These are phyloP conservation scores for Penicillium capsulatum DNA, from an alignment of 2,329 filamentous ascomycete species.

Conservation along the genomic window DNA sequence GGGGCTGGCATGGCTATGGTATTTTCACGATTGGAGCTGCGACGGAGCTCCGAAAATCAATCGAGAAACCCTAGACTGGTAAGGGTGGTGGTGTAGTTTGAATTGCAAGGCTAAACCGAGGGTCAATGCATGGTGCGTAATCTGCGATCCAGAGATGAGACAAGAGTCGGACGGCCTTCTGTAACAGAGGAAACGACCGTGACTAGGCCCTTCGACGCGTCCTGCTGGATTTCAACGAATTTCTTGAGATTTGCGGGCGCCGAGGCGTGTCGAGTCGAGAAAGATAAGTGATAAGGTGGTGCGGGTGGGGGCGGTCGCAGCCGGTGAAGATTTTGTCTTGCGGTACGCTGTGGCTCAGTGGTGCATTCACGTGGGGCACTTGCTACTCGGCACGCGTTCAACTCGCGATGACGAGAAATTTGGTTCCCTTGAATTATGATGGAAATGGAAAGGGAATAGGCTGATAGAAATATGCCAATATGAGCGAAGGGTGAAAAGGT, in stretches of 20 bases:
- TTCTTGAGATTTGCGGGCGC: too few relatives aligned
- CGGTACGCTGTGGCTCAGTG: conserved; percentile 13
- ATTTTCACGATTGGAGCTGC: too few relatives aligned
- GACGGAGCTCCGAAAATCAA: too few relatives aligned
- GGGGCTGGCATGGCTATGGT: conserved; percentile 31
- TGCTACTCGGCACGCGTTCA: conserved; percentile 10
- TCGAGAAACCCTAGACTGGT: too few relatives aligned
- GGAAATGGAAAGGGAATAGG: too few relatives aligned
- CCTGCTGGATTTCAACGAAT: too few relatives aligned
- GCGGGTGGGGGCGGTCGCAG: conserved; percentile 4
- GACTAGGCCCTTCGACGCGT: too few relatives aligned
- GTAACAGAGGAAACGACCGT: too few relatives aligned
- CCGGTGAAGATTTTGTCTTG: conserved; percentile 10
- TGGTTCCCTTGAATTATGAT: neutral
- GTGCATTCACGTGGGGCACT: conserved; percentile 7
- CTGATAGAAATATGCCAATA: too few relatives aligned
- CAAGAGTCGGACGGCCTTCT: too few relatives aligned
- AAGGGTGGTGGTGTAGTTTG: neutral
- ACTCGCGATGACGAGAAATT: conserved; percentile 4
- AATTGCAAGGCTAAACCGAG: neutral
- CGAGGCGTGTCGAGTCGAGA: neutral
- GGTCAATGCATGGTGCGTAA: neutral
- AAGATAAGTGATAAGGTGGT: conserved; percentile 13
- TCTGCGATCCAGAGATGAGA: neutral
- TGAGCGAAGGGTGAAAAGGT: too few relatives aligned